Evolutionary conservation across 2,329 filamentous ascomycete species (phyloP).

Genomic region (Fusarium sarcochroum): DNA sequence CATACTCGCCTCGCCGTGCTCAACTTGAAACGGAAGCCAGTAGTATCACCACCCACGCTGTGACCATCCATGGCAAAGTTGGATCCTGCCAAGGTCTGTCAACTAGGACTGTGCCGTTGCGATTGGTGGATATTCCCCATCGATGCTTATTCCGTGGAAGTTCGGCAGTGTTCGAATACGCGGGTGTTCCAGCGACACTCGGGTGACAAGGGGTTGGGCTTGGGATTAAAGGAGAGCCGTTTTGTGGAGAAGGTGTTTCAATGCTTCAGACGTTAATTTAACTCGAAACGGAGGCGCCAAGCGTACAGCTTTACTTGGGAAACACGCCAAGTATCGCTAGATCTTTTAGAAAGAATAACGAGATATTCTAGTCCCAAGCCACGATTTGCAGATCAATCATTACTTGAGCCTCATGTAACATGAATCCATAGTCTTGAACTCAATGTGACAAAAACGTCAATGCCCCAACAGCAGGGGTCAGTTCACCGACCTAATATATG

Average conservation of each 20-base stretch:
- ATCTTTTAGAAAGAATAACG: neutral
- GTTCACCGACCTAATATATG: neutral
- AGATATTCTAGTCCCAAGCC: neutral
- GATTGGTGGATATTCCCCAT: constrained; percentile 20
- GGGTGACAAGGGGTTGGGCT: neutral
- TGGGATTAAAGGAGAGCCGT: constrained; percentile 22
- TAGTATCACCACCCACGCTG: neutral
- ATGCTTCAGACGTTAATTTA: neutral
- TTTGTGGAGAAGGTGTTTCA: constrained; percentile 29
- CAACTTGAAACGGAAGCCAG: constrained; percentile 18
- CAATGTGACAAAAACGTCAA: neutral
- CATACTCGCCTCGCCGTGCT: neutral
- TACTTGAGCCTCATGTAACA: neutral
- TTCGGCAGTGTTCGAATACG: neutral
- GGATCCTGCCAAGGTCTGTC: neutral
- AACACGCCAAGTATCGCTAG: neutral
- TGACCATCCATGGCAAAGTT: neutral
- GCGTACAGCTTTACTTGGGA: constrained; percentile 4
- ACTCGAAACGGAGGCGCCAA: neutral
- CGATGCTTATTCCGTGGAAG: constrained; percentile 14
- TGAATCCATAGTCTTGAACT: neutral
- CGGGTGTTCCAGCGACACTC: constrained; percentile 7
- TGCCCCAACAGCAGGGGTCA: neutral
- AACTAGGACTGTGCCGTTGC: fast-evolving
- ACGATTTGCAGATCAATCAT: neutral